Conservation (phyloP, 305 asterid genomes). For the Fraxinus xanthoxyloides region DNA sequence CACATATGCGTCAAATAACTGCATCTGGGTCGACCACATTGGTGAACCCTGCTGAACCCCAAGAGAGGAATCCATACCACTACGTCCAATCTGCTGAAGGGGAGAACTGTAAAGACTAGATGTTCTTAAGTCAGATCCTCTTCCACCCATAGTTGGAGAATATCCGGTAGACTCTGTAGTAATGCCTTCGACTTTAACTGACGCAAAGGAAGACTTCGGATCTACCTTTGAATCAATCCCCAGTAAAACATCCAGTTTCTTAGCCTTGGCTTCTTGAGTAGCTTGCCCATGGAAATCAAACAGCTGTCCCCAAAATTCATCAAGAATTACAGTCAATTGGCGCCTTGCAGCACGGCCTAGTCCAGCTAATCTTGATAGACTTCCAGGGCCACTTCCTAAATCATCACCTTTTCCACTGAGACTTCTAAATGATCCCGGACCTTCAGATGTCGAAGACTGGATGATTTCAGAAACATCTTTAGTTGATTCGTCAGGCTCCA, state of each 20-base stretch:
- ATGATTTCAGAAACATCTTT: slow-evolving; percentile 47
- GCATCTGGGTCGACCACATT: slow-evolving; percentile 47
- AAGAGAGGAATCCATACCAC: slow-evolving; percentile 50
- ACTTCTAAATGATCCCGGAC: slow-evolving; percentile 81
- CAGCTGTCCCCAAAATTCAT: slow-evolving; percentile 95
- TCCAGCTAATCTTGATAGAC: slow-evolving; percentile 83
- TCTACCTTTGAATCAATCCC: slow-evolving; percentile 60
- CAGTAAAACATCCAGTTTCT: slow-evolving; percentile 64
- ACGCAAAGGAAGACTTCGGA: slow-evolving; percentile 44
- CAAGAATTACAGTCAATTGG: slow-evolving; percentile 62
- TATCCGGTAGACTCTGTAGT: slow-evolving; percentile 52
- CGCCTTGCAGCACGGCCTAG: slow-evolving; percentile 96
- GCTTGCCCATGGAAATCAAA: slow-evolving; percentile 77
- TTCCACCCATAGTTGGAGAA: slow-evolving; percentile 46
- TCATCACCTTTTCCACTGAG: slow-evolving; percentile 67
- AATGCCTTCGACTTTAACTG: slow-evolving; percentile 52
- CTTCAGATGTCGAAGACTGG: slow-evolving; percentile 54
- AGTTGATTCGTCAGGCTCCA: slow-evolving; percentile 57
- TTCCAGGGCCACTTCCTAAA: slow-evolving; percentile 79
- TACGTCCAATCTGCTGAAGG: slow-evolving; percentile 48
- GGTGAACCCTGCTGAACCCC: slow-evolving; percentile 56
- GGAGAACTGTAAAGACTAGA: slow-evolving; percentile 48
- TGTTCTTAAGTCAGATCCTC: slow-evolving; percentile 52
- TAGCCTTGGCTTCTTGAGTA: slow-evolving; percentile 67
- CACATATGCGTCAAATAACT: slow-evolving; percentile 44